Evolutionary conservation across 345 rosid genomes (phyloP).

Genomic region (Cardamine chenopodiifolia): DNA sequence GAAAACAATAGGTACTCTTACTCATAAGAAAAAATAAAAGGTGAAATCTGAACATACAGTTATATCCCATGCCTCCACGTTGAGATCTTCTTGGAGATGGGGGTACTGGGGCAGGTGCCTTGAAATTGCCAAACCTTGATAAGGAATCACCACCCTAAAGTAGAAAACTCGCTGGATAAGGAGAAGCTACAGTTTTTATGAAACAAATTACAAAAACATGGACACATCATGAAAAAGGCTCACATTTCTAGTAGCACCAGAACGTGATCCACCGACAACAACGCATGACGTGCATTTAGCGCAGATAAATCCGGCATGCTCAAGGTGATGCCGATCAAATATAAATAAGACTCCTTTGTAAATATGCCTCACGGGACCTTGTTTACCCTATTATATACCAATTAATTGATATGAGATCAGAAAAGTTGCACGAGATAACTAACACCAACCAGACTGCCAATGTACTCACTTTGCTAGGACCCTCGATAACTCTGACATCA

Average conservation of each 20-base stretch:
- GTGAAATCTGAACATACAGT: constrained; percentile 53
- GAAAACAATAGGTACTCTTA: not conserved
- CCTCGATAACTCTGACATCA: constrained; percentile 78
- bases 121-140: constrained; percentile 63
- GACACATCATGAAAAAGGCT: constrained; percentile 25
- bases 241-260: constrained; percentile 74
- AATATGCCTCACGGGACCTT: constrained; percentile 94
- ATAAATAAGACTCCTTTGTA: constrained; percentile 73
- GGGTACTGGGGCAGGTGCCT: constrained; percentile 66
- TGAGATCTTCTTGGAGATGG: constrained; percentile 78
- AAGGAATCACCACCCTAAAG: constrained; percentile 68
- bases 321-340: constrained; percentile 89
- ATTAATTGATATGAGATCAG: constrained; percentile 3
- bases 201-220: constrained; percentile 3
- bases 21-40: not conserved
- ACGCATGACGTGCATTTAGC: constrained; percentile 71
- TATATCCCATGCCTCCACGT: constrained; percentile 71
- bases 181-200: constrained; percentile 2
- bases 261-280: constrained; percentile 84
- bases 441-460: constrained; percentile 29
- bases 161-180: constrained; percentile 22
- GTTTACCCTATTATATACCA: constrained; percentile 68
- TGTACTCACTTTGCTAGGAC: constrained; percentile 81
- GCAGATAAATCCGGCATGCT: constrained; percentile 97
- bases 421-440: not conserved